These are phyloP conservation scores for Boletus tylopilopsis DNA, from an alignment of 768 basidiomycete genomes.

Conservation along the genomic window DNA sequence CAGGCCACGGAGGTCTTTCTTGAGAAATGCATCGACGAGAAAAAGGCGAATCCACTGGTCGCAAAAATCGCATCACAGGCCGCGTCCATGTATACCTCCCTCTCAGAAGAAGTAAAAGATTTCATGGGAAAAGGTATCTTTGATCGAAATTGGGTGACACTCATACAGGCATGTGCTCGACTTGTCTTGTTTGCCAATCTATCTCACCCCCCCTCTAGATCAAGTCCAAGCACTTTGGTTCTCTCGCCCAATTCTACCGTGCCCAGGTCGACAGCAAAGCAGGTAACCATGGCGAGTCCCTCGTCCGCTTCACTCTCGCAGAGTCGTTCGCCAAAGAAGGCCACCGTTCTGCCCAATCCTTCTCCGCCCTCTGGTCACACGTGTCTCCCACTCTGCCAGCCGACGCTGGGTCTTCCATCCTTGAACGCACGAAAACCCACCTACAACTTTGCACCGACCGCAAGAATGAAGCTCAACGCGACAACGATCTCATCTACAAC, in stretches of 20 bases:
- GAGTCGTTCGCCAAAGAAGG: slow-evolving; percentile 85
- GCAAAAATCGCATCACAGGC: slow-evolving; percentile 83
- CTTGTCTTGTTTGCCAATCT: not conserved
- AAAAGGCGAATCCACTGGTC: slow-evolving; percentile 75
- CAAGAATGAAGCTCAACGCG: slow-evolving; percentile 70
- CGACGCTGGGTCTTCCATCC: slow-evolving; percentile 76
- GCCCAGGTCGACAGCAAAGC: slow-evolving; percentile 71
- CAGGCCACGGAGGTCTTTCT: slow-evolving; percentile 97
- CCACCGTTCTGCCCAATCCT: slow-evolving; percentile 58
- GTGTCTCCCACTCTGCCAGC: slow-evolving; percentile 80
- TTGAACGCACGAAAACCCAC: slow-evolving; percentile 83
- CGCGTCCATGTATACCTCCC: slow-evolving; percentile 71
- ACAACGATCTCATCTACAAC: slow-evolving; percentile 98
- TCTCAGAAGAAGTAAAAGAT: slow-evolving; percentile 93
- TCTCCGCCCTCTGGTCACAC: slow-evolving; percentile 68
- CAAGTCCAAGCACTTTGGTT: slow-evolving; percentile 87
- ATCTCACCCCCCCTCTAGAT: slow-evolving; percentile 45
- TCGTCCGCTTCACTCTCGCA: slow-evolving; percentile 74
- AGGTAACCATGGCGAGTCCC: slow-evolving; percentile 81
- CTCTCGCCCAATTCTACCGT: slow-evolving; percentile 85
- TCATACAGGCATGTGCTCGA: slow-evolving; percentile 61
- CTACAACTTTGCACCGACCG: slow-evolving; percentile 72
- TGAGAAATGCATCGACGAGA: slow-evolving; percentile 92
- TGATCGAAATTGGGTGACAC: slow-evolving; percentile 88
- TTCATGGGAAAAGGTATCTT: slow-evolving; percentile 96